Percentiles rank a stretch among this genome's conserved stretches.
phyloP scores from a whole-genome alignment of 208 protist genomes.

The Trypanosoma congolense region DNA sequence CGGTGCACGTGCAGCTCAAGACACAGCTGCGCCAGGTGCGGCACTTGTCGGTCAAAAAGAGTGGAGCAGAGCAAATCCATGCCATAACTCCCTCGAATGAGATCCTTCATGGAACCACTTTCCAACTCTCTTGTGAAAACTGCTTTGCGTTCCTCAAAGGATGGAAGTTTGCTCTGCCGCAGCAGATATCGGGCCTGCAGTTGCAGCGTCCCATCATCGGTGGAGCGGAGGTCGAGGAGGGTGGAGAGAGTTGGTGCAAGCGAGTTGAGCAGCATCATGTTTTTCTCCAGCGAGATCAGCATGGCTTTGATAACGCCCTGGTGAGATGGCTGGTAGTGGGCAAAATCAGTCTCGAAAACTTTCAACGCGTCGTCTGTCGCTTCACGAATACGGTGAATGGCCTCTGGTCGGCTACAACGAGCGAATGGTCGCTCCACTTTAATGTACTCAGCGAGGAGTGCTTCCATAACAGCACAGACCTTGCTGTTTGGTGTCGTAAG shows the following conservation, averaged over 20 bases:
- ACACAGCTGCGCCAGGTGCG: conserved; percentile 64
- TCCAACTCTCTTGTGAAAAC: conserved; percentile 54
- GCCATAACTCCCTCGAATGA: conserved; percentile 58
- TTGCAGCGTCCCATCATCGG: conserved; percentile 50
- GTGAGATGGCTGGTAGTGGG: conserved; percentile 70
- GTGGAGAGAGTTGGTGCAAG: conserved; percentile 41
- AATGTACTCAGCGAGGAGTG: conserved; percentile 72
- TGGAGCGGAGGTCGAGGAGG: conserved; percentile 48
- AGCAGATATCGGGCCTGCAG: conserved; percentile 70
- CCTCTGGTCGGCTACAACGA: conserved; percentile 53
- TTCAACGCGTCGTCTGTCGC: conserved; percentile 14
- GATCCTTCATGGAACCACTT: conserved; percentile 34
- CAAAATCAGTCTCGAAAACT: conserved; percentile 65
- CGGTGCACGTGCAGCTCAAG: conserved; percentile 76
- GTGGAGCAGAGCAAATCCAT: conserved; percentile 70
- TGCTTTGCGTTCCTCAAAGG: conserved; percentile 70
- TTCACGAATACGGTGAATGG: conserved; percentile 60
- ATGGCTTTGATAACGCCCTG: conserved; percentile 57
- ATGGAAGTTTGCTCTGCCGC: conserved; percentile 62
- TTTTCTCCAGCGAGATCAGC: conserved; percentile 53
- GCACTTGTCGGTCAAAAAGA: conserved; percentile 73
- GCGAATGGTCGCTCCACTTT: conserved; percentile 64
- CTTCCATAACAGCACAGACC: conserved; percentile 40
- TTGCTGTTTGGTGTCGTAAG: conserved; percentile 57
- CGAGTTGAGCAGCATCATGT: conserved; percentile 53